Conservation (phyloP, 768 basidiomycete species). For the Crepidotus variabilis region DNA sequence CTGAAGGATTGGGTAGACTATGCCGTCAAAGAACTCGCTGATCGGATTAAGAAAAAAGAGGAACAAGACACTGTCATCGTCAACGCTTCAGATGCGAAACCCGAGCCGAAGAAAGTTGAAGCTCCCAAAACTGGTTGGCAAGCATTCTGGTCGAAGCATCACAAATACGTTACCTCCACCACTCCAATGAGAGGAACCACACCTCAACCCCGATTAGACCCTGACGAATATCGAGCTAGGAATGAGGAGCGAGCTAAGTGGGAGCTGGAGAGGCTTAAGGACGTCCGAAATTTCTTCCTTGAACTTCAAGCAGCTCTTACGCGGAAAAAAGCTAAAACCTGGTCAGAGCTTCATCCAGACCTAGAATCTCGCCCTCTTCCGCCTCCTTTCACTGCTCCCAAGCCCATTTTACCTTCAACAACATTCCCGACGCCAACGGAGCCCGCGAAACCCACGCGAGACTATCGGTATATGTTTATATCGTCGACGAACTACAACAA, state of each 20-base stretch:
- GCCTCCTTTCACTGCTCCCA: background rate
- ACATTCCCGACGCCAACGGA: background rate
- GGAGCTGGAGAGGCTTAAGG: constrained; percentile 18
- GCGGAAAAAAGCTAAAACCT: constrained; percentile 36
- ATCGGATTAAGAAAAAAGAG: constrained; percentile 20
- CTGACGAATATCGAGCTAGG: background rate
- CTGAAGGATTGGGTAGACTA: constrained; percentile 37
- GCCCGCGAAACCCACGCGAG: background rate
- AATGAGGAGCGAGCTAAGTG: constrained; percentile 5
- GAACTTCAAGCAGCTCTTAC: constrained; percentile 30
- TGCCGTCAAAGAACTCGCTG: constrained; percentile 20
- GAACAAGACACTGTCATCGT: constrained; percentile 1
- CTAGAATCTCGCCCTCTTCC: constrained; percentile 8
- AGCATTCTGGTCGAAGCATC: constrained; percentile 4
- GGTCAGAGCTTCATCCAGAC: constrained; percentile 35
- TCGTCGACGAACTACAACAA: constrained; percentile 16
- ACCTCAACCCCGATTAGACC: too few relatives aligned
- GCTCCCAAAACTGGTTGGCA: constrained; percentile 11
- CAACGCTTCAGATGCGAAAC: background rate
- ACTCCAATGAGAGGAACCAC: background rate
- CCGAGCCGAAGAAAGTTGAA: background rate
- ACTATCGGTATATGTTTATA: constrained; percentile 8
- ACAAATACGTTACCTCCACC: background rate
- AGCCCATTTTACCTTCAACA: background rate
- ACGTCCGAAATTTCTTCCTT: constrained; percentile 27